A percentile compares a stretch with the other conserved stretches of the same genome.
Conservation (phyloP, 176 grass and related monocot genomes). For the Lolium perenne region DNA sequence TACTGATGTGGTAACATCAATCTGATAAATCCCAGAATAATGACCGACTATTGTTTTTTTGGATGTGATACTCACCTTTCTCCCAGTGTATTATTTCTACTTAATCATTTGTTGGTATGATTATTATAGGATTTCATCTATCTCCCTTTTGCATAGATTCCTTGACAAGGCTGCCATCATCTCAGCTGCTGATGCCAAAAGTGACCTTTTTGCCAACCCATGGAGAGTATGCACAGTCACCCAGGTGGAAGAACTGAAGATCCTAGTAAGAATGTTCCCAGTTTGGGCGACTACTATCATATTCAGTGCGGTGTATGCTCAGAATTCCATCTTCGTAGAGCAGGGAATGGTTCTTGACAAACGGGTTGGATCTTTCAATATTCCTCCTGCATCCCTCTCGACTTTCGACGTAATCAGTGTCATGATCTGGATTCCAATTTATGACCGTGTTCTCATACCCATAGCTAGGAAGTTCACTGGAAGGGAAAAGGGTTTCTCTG, state of each 20-base stretch:
- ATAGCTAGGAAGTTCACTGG: conserved; percentile 70
- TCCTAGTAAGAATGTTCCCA: conserved; percentile 80
- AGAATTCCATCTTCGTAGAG: conserved; percentile 84
- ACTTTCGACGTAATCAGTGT: conserved; percentile 85
- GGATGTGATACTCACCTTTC: background rate
- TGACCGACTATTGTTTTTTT: background rate
- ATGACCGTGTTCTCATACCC: conserved; percentile 73
- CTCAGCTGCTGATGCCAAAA: conserved; percentile 54
- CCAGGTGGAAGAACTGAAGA: conserved; percentile 96
- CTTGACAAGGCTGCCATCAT: conserved; percentile 90
- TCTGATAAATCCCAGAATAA: background rate
- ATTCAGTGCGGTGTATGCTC: conserved; percentile 82
- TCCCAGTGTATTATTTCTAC: background rate
- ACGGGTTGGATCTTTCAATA: conserved; percentile 64
- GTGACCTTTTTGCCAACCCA: conserved; percentile 46
- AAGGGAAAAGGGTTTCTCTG: conserved; percentile 81
- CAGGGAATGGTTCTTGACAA: conserved; percentile 95
- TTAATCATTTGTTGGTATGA: conserved; percentile 15
- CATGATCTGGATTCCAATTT: conserved; percentile 77
- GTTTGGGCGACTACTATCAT: conserved; percentile 87
- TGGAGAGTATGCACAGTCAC: conserved; percentile 92
- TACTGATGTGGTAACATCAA: background rate
- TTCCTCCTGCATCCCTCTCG: conserved; percentile 80
- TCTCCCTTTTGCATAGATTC: conserved; percentile 55
- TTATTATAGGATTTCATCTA: background rate